Evolutionary conservation across 306 rosid species (phyloP), one percentile per base, ranked within the genome.

Genomic region (Castanospermum australe): DNA sequence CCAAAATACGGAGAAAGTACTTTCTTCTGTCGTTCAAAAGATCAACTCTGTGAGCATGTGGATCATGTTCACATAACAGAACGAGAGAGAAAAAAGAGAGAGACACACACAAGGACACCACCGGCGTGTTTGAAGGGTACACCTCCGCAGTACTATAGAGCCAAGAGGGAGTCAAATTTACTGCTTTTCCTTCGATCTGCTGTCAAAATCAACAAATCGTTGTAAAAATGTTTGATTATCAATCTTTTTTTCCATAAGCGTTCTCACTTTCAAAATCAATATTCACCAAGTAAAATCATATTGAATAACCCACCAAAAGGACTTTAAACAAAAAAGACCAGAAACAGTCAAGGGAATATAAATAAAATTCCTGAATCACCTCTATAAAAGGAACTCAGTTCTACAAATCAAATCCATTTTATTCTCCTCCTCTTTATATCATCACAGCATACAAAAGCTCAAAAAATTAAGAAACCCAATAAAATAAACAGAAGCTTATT

Each of bases 111-210:
- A 32, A 33, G 21, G 13, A 41, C 36, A 44, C 62, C 54, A 15
- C 3, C 3, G 39, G 68, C 85, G 81, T 82, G 71, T 77, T 82
- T 82, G 86, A 82, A 82, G 48, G 64, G 32, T 76, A 76, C 8
- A 57, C 18, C 72, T 39, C 36, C 14, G 41, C 20, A 75, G 65
- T 81, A n/a, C n/a, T n/a, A 63, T 77, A 55, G 32, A 54, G 18
- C 83, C 83, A 6, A 44, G 86, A 77, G 83, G 45, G 47, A 55
- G 82, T 83, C 86, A 36, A 82, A 33, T 48, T 81, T 67, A 67
- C 80, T 33, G 30, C 8, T 73, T 63, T 21, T 17, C 61, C n/a
- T n/a, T n/a, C n/a, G n/a, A n/a, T 18, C 17, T 8, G 8, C 51
- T 24, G 41, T 64, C 64, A 64, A 65, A 81, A 39, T 81, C 80